Evolutionary conservation across 768 basidiomycete genomes (phyloP), one percentile per base, ranked within the genome.

Genomic region (Tubosaeta sp.): DNA sequence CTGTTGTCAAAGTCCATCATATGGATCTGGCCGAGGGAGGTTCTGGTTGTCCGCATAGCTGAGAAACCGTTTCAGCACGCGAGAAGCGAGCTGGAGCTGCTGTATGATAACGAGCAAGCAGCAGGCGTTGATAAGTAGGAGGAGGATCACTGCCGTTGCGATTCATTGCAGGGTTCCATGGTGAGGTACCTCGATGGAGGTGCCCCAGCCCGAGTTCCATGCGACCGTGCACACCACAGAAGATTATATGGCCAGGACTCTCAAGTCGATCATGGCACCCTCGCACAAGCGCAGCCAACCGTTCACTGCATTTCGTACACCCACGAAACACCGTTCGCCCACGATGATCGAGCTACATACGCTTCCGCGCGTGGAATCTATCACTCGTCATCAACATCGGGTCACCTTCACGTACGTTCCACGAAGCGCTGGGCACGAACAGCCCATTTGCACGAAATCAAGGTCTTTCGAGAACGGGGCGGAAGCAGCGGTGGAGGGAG

Each of bases 401-500:
- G 57, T 1, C 57, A 56, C 9, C 22, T 42, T 3, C 52, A 51
- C 0, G 47, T 10, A 6, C 62, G 77, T 48, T 73, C 73, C 0
- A 76, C 78, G 16, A 79, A 76, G 54, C 75, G 74, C 34, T 83
- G 81, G 77, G 85, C 84, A 18, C 71, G 82, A 34, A 83, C 73
- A 0, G 82, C 86, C 4, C 86, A 88, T 70, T 57, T 87, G 41
- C 86, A 88, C 55, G 82, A 85, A 59, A 79, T 86, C 51, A 76
- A 71, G 47, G 39, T 51, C 1, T 16, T 32, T 10, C 56, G 46
- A 2, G 60, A 56, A 44, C 45, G 55, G 36, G 41, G 53, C 1
- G 58, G 54, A 3, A 56, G 54, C 21, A 30, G 46, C 2, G 49
- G n/a, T n/a, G 25, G 36, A 2, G 52, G 40, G 18, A 62, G 38